These are phyloP conservation scores for Trichoderma atroviride DNA, from an alignment of 2,329 filamentous ascomycete species.

Conservation along the genomic window DNA sequence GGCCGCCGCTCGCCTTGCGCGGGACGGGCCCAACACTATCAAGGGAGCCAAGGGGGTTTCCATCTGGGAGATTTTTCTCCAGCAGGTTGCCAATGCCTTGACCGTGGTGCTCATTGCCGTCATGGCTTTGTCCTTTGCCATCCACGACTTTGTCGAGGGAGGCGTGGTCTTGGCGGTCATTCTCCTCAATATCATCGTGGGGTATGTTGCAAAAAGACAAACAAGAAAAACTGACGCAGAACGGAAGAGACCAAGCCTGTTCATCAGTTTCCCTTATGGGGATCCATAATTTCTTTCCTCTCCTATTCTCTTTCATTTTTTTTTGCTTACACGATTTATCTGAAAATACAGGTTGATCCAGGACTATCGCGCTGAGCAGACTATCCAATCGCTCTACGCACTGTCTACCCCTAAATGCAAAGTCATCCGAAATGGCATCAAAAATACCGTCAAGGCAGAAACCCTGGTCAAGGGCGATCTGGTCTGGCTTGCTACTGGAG, in stretches of 20 bases:
- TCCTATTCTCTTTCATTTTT: conserved; percentile 20
- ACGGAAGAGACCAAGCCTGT: conserved; percentile 22
- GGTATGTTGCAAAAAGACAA: conserved; percentile 46
- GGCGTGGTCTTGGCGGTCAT: conserved; percentile 66
- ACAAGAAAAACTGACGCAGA: conserved; percentile 9
- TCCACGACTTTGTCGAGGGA: conserved; percentile 65
- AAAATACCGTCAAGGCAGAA: conserved; percentile 57
- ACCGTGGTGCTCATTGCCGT: conserved; percentile 75
- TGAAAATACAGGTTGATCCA: conserved; percentile 53
- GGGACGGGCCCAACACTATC: conserved; percentile 71
- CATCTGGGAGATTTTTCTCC: conserved; percentile 74
- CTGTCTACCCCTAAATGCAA: conserved; percentile 62
- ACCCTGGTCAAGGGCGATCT: conserved; percentile 68
- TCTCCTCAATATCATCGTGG: conserved; percentile 67
- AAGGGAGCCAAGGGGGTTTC: conserved; percentile 72
- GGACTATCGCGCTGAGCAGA: conserved; percentile 64
- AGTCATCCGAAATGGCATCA: conserved; percentile 57
- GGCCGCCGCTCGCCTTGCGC: conserved; percentile 64
- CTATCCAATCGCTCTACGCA: conserved; percentile 62
- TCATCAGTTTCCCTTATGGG: background rate
- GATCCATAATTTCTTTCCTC: background rate
- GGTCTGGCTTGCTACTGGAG: conserved; percentile 63
- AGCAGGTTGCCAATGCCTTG: conserved; percentile 76
- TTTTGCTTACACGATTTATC: conserved; percentile 1
- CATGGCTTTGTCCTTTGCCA: conserved; percentile 70